Conservation (phyloP, 1,139 yeast species). For the Taphrina deformans region DNA sequence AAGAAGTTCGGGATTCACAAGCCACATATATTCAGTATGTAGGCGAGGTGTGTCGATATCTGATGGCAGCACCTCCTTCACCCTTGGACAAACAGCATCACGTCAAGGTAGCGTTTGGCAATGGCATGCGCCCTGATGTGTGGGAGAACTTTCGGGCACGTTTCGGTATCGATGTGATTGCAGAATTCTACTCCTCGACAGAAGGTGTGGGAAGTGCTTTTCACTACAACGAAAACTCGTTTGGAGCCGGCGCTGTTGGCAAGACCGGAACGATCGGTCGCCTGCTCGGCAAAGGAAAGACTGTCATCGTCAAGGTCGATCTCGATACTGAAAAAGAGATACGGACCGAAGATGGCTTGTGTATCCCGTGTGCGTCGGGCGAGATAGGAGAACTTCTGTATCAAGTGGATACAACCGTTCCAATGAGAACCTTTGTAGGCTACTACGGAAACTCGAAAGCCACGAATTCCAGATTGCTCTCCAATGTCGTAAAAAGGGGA, state of each 20-base stretch:
- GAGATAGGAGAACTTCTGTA: slow-evolving; percentile 82
- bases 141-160: slow-evolving; percentile 79
- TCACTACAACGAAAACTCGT: slow-evolving; percentile 71
- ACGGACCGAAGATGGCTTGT: slow-evolving; percentile 71
- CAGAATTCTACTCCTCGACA: slow-evolving; percentile 92
- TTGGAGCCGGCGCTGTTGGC: slow-evolving; percentile 87
- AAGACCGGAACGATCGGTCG: slow-evolving; percentile 69
- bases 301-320: slow-evolving; percentile 34
- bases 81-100: slow-evolving; percentile 67
- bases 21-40: slow-evolving; percentile 90
- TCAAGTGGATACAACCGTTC: slow-evolving; percentile 24
- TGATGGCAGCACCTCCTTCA: slow-evolving; percentile 62
- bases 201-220: slow-evolving; percentile 91
- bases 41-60: slow-evolving; percentile 91
- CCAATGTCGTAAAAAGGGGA: slow-evolving; percentile 75
- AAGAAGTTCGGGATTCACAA: slow-evolving; percentile 68
- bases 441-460: slow-evolving; percentile 80
- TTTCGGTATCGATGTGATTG: slow-evolving; percentile 72
- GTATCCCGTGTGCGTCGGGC: slow-evolving; percentile 53
- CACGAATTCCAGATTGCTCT: slow-evolving; percentile 68
- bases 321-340: slow-evolving; percentile 59
- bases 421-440: slow-evolving; percentile 70
- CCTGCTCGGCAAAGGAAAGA: not conserved
- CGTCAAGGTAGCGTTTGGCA: slow-evolving; percentile 79
- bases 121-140: slow-evolving; percentile 86